Evolutionary conservation across 1,139 yeast species (phyloP), one percentile per base, ranked within the genome.

Genomic region (Kodamaea suecica): DNA sequence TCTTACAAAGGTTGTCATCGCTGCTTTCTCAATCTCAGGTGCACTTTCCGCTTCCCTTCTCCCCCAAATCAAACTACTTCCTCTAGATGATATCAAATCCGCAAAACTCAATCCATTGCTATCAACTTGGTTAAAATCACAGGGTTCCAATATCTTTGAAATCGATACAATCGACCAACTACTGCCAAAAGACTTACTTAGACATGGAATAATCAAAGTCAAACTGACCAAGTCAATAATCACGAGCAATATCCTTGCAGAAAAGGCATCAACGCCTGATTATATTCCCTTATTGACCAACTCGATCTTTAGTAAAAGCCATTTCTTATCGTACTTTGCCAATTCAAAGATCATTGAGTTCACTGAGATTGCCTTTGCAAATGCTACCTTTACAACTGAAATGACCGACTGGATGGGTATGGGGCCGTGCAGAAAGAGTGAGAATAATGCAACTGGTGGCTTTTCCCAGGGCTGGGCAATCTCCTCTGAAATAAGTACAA

Each of bases 401-500:
- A 30, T 17, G 3, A 11, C 36, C 2, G 40, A 40, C 3, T 47
- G 49, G 48, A 27, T 27, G 13, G 36, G 39, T 1, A 23, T 44
- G 11, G 47, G 49, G 3, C 41, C 46, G 5, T 37, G 41, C 11
- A 35, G 37, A 1, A 32, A 29, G 28, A 45, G 43, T 27, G 31
- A 31, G 15, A 45, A 42, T 25, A 38, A 38, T 11, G 35, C 45
- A 11, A 30, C 43, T n/a, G 50, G 58, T 3, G 39, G 53, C 2
- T 55, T 50, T 31, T 37, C 43, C 10, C 60, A 55, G 35, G 49
- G 54, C 0, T 59, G 62, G 62, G 36, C 53, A 1, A 29, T 59
- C 4, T 41, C 39, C 17, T 23, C 41, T 1, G 47, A 42, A 5
- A 34, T 45, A 3, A 53, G 59, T 1, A 35, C 41, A 2, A 45